These are phyloP conservation scores for Talaromyces pinophilus DNA, from an alignment of 2,329 filamentous ascomycete genomes.

Conservation along the genomic window DNA sequence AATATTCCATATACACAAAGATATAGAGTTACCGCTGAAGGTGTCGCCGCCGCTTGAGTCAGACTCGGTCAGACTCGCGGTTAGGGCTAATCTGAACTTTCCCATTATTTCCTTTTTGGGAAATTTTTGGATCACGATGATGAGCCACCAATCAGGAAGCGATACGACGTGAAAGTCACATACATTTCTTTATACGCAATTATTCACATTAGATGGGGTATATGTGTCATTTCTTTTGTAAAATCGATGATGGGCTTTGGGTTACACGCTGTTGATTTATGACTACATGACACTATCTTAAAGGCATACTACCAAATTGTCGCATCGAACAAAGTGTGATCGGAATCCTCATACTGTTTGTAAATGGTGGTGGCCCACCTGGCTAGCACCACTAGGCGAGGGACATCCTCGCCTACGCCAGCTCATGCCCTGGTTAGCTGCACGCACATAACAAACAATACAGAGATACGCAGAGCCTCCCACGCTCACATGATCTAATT, in stretches of 20 bases:
- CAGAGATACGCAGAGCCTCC: background rate
- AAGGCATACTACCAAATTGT: background rate
- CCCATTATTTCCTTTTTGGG: constrained; percentile 9
- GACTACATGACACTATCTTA: background rate
- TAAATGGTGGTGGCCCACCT: background rate
- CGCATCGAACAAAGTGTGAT: background rate
- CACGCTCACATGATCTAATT: background rate
- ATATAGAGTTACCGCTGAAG: background rate
- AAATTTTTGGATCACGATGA: background rate
- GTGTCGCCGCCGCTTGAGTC: background rate
- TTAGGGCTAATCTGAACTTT: constrained; percentile 11
- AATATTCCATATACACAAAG: background rate
- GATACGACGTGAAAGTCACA: background rate
- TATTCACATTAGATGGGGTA: background rate
- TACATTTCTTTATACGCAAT: too few species aligned
- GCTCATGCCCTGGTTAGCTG: background rate
- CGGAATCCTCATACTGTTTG: background rate
- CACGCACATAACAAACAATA: background rate
- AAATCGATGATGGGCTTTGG: background rate
- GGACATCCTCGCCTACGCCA: background rate
- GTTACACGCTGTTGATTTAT: background rate
- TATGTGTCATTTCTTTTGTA: background rate
- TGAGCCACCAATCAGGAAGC: background rate
- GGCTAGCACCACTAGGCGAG: background rate
- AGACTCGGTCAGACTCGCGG: background rate